These are phyloP conservation scores for Auriscalpium orientale DNA, from an alignment of 768 basidiomycete genomes.

Conservation along the genomic window DNA sequence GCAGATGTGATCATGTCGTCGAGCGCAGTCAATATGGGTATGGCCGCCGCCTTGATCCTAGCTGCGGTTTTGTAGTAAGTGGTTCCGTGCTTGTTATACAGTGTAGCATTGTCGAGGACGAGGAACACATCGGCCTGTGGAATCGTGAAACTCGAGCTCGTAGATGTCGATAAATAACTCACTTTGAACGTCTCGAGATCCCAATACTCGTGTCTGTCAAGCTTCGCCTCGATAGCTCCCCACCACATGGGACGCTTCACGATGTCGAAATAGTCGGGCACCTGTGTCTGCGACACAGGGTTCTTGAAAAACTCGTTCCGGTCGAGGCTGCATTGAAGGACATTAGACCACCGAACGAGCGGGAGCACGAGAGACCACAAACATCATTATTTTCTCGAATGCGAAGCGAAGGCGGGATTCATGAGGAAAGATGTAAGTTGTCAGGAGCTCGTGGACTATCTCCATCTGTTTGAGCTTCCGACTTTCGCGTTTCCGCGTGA, in stretches of 20 bases:
- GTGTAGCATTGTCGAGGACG: constrained; percentile 77
- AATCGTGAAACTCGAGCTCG: not conserved
- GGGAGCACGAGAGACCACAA: constrained; percentile 20
- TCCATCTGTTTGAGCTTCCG: constrained; percentile 68
- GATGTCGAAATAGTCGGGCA: constrained; percentile 88
- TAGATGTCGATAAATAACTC: constrained; percentile 6
- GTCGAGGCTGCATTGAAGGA: constrained; percentile 47
- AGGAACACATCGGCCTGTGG: constrained; percentile 71
- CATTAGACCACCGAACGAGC: too few relatives aligned
- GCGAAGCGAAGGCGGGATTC: constrained; percentile 50
- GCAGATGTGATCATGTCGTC: constrained; percentile 20
- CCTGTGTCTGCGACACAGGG: constrained; percentile 71
- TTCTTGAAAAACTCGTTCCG: constrained; percentile 68
- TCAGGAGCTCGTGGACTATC: constrained; percentile 58
- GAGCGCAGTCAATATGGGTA: constrained; percentile 37
- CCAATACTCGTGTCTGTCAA: constrained; percentile 80
- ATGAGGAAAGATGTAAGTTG: constrained; percentile 58
- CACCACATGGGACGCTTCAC: constrained; percentile 87
- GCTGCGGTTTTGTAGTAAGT: constrained; percentile 62
- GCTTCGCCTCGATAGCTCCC: constrained; percentile 69
- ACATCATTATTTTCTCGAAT: constrained; percentile 69
- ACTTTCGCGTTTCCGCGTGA: constrained; percentile 71
- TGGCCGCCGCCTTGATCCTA: constrained; percentile 42
- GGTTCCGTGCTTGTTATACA: constrained; percentile 78
- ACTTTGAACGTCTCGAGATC: constrained; percentile 70